phyloP scores from a whole-genome alignment of 495 filamentous ascomycete genomes.

The Haplographium delicatum region DNA sequence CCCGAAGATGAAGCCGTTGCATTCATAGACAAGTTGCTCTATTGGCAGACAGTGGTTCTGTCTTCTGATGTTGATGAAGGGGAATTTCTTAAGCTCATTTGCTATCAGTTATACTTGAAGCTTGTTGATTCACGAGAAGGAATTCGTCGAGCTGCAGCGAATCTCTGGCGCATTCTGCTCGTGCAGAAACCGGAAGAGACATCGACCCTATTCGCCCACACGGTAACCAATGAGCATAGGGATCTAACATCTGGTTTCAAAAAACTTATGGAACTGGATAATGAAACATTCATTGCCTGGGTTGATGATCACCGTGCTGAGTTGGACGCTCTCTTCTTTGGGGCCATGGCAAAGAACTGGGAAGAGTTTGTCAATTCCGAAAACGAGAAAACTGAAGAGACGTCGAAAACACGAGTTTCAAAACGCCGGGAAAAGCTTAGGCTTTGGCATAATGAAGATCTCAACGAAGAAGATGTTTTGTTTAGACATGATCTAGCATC shows the following conservation, averaged over 20 bases:
- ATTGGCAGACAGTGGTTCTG: constrained; percentile 93
- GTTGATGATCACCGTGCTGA: constrained; percentile 76
- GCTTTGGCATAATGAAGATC: constrained; percentile 66
- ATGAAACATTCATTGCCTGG: constrained; percentile 80
- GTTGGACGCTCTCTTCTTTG: constrained; percentile 76
- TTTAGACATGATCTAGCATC: constrained; percentile 78
- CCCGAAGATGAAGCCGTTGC: constrained; percentile 52
- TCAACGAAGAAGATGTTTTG: constrained; percentile 61
- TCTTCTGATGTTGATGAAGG: constrained; percentile 67
- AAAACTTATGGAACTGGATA: constrained; percentile 80
- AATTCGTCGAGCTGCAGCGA: constrained; percentile 72
- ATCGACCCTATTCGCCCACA: constrained; percentile 61
- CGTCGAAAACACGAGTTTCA: constrained; percentile 55
- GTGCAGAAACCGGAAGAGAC: constrained; percentile 92
- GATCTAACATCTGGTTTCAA: constrained; percentile 73
- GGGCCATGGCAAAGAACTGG: constrained; percentile 73
- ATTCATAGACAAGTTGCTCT: constrained; percentile 78
- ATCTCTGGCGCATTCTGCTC: constrained; percentile 83
- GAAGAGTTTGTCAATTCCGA: constrained; percentile 76
- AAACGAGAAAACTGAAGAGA: constrained; percentile 70
- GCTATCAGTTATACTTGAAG: constrained; percentile 84
- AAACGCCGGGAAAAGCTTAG: constrained; percentile 79
- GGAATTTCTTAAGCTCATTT: constrained; percentile 73
- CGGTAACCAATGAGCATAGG: constrained; percentile 60
- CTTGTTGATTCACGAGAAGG: constrained; percentile 57